phyloP scores from a whole-genome alignment of 129 eudicot genomes.

The Silybum marianum region DNA sequence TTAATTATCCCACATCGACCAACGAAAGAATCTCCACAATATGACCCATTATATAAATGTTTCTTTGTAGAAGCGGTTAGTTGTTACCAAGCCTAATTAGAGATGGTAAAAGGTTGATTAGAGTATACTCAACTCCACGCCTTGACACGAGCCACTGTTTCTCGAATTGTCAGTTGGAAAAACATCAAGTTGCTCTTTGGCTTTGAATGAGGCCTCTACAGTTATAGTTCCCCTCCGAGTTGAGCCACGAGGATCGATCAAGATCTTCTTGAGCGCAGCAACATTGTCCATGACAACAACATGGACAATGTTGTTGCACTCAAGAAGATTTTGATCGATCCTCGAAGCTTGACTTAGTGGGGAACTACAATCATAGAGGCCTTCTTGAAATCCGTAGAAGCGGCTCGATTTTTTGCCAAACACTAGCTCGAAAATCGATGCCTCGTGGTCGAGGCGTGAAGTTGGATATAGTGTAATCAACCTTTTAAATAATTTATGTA shows the following conservation, averaged over 20 bases:
- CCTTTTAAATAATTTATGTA: too few species aligned
- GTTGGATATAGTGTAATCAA: neutral
- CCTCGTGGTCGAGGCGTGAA: slow-evolving; percentile 23
- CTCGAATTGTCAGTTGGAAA: too few species aligned
- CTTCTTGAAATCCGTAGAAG: neutral
- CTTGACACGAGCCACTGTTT: too few species aligned
- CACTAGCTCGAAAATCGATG: neutral
- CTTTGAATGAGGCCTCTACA: too few species aligned
- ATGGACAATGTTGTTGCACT: slow-evolving; percentile 11
- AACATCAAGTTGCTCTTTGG: too few species aligned
- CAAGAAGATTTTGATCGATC: slow-evolving; percentile 15
- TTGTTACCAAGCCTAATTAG: too few species aligned
- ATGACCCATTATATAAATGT: too few species aligned
- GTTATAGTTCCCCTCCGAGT: neutral
- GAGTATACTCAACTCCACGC: too few species aligned
- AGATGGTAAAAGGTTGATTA: too few species aligned
- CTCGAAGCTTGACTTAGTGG: neutral
- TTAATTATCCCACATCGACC: too few species aligned
- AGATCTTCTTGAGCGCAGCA: slow-evolving; percentile 12
- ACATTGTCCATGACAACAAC: slow-evolving; percentile 14
- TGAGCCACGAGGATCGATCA: slow-evolving; percentile 13
- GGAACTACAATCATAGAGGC: neutral
- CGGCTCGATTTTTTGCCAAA: slow-evolving; percentile 17
- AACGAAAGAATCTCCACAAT: too few species aligned
- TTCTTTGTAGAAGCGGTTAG: too few species aligned